Conservation (phyloP, 2,329 filamentous ascomycete genomes). For the Aspergillus neoniger region DNA sequence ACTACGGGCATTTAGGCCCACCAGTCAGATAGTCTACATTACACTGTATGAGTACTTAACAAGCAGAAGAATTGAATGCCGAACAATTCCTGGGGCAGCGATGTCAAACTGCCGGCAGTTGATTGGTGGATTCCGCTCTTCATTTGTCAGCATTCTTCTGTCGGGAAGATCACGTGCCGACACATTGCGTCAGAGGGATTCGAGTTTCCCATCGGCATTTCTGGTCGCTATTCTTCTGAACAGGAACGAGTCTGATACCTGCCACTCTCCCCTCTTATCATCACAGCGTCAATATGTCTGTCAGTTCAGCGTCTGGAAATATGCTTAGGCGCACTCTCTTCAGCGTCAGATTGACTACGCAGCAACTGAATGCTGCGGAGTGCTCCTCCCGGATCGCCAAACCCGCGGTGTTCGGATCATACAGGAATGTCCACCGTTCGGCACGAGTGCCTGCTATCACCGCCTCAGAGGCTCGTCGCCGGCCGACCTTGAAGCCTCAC, state of each 20-base stretch:
- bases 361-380: slow-evolving; percentile 24
- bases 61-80: background rate
- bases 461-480: slow-evolving; percentile 48
- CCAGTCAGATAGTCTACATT: background rate
- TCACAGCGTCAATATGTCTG: slow-evolving; percentile 30
- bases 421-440: slow-evolving; percentile 47
- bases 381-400: slow-evolving; percentile 31
- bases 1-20: background rate
- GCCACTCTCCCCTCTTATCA: background rate
- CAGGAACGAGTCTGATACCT: background rate
- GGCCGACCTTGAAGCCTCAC: slow-evolving; percentile 48
- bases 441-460: slow-evolving; percentile 50
- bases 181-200: slow-evolving; percentile 37
- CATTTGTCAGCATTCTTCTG: slow-evolving; percentile 32
- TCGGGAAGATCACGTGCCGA: slow-evolving; percentile 26
- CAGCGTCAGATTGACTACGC: slow-evolving; percentile 24
- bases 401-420: slow-evolving; percentile 32
- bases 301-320: slow-evolving; percentile 34
- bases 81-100: background rate
- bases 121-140: slow-evolving; percentile 23
- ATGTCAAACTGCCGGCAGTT: slow-evolving; percentile 22
- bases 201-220: background rate
- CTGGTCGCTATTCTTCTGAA: background rate
- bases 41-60: too few species aligned
- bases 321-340: slow-evolving; percentile 36